phyloP scores from a whole-genome alignment of 331 rosid species.

The Pyrus hybrid region DNA sequence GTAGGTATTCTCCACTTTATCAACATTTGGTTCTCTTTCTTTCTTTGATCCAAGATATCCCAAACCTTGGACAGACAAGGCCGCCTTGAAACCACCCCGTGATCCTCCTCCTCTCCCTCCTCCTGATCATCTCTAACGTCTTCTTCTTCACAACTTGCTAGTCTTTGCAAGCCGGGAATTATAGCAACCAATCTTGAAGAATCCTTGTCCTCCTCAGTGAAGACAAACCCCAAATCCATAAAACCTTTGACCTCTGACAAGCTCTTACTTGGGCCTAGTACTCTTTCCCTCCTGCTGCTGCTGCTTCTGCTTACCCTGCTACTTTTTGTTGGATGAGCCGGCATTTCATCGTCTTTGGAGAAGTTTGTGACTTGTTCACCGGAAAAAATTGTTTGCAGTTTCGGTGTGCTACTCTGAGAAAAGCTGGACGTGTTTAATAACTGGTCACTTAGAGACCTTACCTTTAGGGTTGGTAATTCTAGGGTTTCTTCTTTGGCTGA shows the following conservation, averaged over 20 bases:
- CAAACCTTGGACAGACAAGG: constrained; percentile 80
- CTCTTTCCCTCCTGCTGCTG: neutral
- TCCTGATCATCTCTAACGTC: neutral
- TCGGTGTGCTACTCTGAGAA: constrained; percentile 9
- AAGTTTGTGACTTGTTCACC: constrained; percentile 32
- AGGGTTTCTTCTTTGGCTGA: neutral
- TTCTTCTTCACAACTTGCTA: constrained; percentile 12
- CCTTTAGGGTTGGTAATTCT: constrained; percentile 6
- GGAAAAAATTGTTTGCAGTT: constrained; percentile 46
- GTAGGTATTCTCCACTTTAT: constrained; percentile 49
- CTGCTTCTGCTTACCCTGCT: no score
- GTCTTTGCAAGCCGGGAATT: constrained; percentile 64
- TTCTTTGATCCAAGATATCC: constrained; percentile 38
- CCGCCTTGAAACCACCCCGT: constrained; percentile 34
- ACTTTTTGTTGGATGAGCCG: no score
- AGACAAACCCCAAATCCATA: constrained; percentile 84
- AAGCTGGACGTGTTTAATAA: constrained; percentile 1
- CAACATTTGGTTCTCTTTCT: constrained; percentile 20
- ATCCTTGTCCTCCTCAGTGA: constrained; percentile 53
- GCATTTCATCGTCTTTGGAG: neutral
- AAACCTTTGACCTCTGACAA: constrained; percentile 69
- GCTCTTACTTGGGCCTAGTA: constrained; percentile 29
- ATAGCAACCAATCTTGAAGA: constrained; percentile 44
- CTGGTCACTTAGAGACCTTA: constrained; percentile 51
- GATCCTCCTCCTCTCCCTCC: neutral